Percentiles rank a stretch among this genome's conserved stretches.
phyloP scores from a whole-genome alignment of 108 stramenopile species.

The Epipyxis sp. region DNA sequence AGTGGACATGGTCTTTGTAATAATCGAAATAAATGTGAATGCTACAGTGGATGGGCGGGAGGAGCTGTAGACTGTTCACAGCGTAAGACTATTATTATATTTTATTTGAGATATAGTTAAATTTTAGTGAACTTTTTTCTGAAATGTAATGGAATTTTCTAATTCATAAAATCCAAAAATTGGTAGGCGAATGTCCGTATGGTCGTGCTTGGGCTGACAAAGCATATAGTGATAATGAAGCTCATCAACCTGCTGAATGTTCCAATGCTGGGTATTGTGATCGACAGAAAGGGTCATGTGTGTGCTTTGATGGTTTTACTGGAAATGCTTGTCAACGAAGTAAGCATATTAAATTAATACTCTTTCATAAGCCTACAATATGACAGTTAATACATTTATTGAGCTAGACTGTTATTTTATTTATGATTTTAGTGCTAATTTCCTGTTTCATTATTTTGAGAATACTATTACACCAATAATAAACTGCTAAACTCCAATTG shows the following conservation, averaged over 20 bases:
- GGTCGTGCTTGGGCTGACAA: conserved; percentile 40
- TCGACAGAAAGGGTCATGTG: conserved; percentile 28
- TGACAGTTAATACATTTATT: too few species aligned
- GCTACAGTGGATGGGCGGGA: conserved; percentile 21
- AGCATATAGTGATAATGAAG: conserved; percentile 33
- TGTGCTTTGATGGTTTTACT: conserved; percentile 14
- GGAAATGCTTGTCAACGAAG: conserved; percentile 29
- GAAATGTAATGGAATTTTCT: neutral
- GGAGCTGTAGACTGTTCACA: conserved; percentile 19
- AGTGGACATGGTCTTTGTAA: conserved; percentile 28
- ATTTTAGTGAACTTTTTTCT: conserved; percentile 7
- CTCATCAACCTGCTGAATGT: conserved; percentile 46
- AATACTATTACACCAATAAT: too few species aligned
- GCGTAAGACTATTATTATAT: neutral
- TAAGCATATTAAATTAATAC: conserved; percentile 23
- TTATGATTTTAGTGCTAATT: too few species aligned
- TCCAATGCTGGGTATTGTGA: conserved; percentile 56
- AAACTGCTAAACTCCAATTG: too few species aligned
- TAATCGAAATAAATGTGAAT: neutral
- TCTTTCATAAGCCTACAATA: too few species aligned
- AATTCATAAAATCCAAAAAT: neutral
- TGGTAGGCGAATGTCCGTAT: conserved; percentile 9
- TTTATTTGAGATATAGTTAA: neutral
- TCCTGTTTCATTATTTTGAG: too few species aligned
- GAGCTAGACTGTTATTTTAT: too few species aligned